Evolutionary conservation across 1,284 basidiomycete species (phyloP).

Genomic region (Salmacisia buchloeana): DNA sequence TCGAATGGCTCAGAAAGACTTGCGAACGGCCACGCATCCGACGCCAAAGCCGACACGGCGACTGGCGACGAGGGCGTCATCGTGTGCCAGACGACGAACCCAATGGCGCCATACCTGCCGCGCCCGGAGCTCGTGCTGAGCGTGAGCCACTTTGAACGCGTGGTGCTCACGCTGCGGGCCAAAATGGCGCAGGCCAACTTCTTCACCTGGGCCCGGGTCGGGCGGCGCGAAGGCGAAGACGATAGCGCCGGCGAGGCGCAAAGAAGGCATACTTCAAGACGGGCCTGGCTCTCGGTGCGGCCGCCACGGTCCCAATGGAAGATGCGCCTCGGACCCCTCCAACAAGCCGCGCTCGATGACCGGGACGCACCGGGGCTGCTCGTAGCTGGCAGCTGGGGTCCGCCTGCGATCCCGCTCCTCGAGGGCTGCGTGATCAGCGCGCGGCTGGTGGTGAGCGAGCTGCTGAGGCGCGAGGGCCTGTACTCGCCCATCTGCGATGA

Average conservation of each 20-base stretch:
- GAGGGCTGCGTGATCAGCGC: constrained; percentile 27
- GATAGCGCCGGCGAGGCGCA: too few relatives aligned
- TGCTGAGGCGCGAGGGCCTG: constrained; percentile 10
- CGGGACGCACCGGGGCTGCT: constrained; percentile 16
- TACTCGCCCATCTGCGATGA: background rate
- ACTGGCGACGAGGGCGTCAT: background rate
- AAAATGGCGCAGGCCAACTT: constrained; percentile 14
- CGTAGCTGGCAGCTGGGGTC: constrained; percentile 26
- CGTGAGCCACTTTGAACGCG: constrained; percentile 30
- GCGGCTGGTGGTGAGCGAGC: constrained; percentile 13
- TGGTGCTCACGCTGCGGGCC: constrained; percentile 21
- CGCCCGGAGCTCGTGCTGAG: constrained; percentile 17
- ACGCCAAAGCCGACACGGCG: background rate
- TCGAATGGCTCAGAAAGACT: background rate
- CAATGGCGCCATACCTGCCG: constrained; percentile 22
- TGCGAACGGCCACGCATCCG: too few relatives aligned
- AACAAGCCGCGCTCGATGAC: background rate
- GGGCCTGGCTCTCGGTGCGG: background rate
- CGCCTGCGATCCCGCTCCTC: constrained; percentile 28
- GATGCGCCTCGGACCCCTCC: constrained; percentile 11
- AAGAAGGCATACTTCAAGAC: too few relatives aligned
- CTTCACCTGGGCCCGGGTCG: constrained; percentile 16
- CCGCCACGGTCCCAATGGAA: constrained; percentile 3
- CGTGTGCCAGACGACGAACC: constrained; percentile 46
- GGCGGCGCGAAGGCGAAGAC: too few relatives aligned